Evolutionary conservation across 331 rosid species (phyloP).

Genomic region (Cydonia oblonga): DNA sequence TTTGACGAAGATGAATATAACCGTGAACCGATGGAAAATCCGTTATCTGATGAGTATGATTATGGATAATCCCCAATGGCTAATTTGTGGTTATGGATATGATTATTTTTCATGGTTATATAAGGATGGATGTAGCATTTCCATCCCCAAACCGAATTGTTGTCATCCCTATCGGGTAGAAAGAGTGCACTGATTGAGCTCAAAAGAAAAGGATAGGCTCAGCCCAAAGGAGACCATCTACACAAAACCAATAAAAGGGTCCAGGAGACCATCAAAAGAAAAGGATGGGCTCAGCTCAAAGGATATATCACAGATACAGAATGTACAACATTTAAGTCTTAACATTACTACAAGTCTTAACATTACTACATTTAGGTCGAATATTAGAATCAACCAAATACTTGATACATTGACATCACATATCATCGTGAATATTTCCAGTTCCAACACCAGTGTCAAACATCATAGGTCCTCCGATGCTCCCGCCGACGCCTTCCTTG

Average conservation of each 20-base stretch:
- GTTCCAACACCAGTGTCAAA: neutral
- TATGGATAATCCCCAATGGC: too few species aligned
- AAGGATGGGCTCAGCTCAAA: too few species aligned
- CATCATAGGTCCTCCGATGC: neutral
- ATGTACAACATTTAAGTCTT: too few species aligned
- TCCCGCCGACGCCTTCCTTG: slow-evolving; percentile 22
- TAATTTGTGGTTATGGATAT: too few species aligned
- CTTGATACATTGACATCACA: neutral
- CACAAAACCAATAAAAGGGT: neutral
- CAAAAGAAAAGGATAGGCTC: neutral
- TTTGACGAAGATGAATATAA: too few species aligned
- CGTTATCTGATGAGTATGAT: too few species aligned
- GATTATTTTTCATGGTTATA: fast-evolving
- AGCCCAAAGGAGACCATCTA: neutral
- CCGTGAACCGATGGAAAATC: too few species aligned
- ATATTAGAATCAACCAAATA: neutral
- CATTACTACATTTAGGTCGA: neutral
- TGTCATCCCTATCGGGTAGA: neutral
- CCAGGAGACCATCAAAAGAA: too few species aligned
- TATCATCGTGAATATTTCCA: neutral
- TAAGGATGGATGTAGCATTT: fast-evolving
- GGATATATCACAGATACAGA: neutral
- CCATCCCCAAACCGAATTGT: fast-evolving
- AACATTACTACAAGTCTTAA: neutral
- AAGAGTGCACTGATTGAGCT: neutral